A percentile compares a stretch with the other conserved stretches of the same genome.
Conservation (phyloP, 139 green algal species). For the Diplosphaera chodatii region DNA sequence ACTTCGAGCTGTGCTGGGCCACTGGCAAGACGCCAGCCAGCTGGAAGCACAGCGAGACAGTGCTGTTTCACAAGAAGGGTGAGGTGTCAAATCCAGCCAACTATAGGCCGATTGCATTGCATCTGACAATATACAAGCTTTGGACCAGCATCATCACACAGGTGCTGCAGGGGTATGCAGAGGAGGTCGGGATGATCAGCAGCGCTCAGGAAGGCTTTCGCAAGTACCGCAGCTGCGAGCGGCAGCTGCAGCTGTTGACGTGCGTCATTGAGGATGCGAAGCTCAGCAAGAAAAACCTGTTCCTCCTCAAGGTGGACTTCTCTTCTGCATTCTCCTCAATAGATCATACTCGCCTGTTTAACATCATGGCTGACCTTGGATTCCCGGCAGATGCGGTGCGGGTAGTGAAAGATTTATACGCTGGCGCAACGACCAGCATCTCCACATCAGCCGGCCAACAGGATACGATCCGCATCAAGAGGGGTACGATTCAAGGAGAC, state of each 20-base stretch:
- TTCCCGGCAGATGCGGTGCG: slow-evolving; percentile 18
- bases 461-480: neutral
- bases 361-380: slow-evolving; percentile 22
- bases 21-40: slow-evolving; percentile 5
- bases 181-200: slow-evolving; percentile 3
- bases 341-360: slow-evolving; percentile 15
- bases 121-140: slow-evolving; percentile 21
- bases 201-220: slow-evolving; percentile 18
- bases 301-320: slow-evolving; percentile 20
- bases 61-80: slow-evolving; percentile 18
- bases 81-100: neutral
- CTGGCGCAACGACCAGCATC: slow-evolving; percentile 5
- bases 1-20: slow-evolving; percentile 19
- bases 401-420: slow-evolving; percentile 25
- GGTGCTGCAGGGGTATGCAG: neutral
- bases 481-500: slow-evolving; percentile 22
- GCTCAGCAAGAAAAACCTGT: slow-evolving; percentile 11
- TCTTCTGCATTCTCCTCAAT: slow-evolving; percentile 25
- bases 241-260: slow-evolving; percentile 8
- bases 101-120: slow-evolving; percentile 11
- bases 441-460: neutral
- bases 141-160: slow-evolving; percentile 22
- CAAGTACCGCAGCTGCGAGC: neutral
- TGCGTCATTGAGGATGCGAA: slow-evolving; percentile 20
- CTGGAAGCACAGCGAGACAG: slow-evolving; percentile 21